Percentiles rank a stretch among this genome's conserved stretches.
phyloP scores from a whole-genome alignment of 345 rosid genomes.

The Ricinus communis region DNA sequence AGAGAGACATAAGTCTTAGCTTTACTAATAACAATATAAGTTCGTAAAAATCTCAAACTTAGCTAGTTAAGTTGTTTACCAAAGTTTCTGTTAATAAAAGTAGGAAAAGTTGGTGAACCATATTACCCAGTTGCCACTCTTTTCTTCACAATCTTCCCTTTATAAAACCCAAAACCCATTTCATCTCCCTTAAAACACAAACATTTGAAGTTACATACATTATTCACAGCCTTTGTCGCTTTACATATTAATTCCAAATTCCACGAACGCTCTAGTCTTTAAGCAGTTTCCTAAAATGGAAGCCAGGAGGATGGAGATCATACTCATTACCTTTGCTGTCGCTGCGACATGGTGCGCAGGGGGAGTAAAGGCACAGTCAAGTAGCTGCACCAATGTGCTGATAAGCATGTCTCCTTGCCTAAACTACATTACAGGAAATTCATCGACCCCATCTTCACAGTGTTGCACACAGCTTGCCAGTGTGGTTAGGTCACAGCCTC shows the following conservation, averaged over 20 bases:
- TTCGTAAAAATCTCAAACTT: background rate
- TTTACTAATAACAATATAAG: background rate
- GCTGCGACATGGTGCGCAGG: conserved; percentile 6
- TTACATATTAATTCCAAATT: no score
- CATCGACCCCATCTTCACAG: conserved; percentile 28
- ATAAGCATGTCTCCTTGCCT: conserved; percentile 30
- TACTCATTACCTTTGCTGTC: background rate
- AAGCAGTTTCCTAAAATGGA: conserved; percentile 13
- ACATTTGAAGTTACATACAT: background rate
- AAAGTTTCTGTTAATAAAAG: background rate
- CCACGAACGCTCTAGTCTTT: background rate
- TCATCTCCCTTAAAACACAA: background rate
- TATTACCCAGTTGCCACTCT: conserved; percentile 9
- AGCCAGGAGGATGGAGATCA: background rate
- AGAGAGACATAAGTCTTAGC: background rate
- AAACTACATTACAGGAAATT: conserved; percentile 27
- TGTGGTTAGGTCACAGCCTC: conserved; percentile 25
- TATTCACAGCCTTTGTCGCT: background rate
- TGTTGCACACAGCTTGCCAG: conserved; percentile 33
- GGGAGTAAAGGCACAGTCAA: conserved; percentile 17
- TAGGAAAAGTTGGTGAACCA: conserved; percentile 3
- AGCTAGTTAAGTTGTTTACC: conserved; percentile 8
- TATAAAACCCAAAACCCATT: background rate
- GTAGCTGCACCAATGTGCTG: conserved; percentile 20
- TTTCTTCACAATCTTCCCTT: conserved; percentile 4